These are phyloP conservation scores for Nemophila menziesii DNA, from an alignment of 257 asterid genomes.

Conservation along the genomic window DNA sequence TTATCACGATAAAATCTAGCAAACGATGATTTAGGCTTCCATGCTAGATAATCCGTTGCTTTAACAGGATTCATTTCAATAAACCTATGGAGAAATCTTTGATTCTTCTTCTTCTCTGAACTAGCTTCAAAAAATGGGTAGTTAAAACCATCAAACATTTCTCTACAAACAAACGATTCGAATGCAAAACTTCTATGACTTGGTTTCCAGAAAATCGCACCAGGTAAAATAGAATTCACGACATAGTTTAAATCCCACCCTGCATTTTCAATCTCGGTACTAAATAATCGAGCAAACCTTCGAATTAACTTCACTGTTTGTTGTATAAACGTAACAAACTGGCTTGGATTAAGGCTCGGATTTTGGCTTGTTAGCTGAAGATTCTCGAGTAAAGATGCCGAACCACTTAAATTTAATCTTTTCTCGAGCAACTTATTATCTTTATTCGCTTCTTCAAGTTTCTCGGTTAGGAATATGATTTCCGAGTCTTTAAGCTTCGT, in stretches of 20 bases:
- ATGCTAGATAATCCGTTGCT: slow-evolving; percentile 41
- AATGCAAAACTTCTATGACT: slow-evolving; percentile 50
- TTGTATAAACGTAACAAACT: slow-evolving; percentile 30
- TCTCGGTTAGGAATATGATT: slow-evolving; percentile 59
- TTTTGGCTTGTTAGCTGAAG: slow-evolving; percentile 27
- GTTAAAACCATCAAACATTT: slow-evolving; percentile 67
- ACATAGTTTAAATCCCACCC: slow-evolving; percentile 72
- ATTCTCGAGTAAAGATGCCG: slow-evolving; percentile 20
- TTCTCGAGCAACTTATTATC: slow-evolving; percentile 53
- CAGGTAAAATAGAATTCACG: slow-evolving; percentile 48
- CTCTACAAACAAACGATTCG: slow-evolving; percentile 58
- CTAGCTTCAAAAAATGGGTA: slow-evolving; percentile 25
- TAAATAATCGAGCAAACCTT: slow-evolving; percentile 45
- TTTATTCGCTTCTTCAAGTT: slow-evolving; percentile 36
- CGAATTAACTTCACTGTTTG: slow-evolving; percentile 47
- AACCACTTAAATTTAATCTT: slow-evolving; percentile 44
- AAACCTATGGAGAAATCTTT: slow-evolving; percentile 36
- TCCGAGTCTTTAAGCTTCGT: slow-evolving; percentile 75
- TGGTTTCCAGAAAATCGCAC: slow-evolving; percentile 32
- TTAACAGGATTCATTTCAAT: slow-evolving; percentile 40
- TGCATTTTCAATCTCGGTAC: slow-evolving; percentile 48
- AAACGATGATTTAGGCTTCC: slow-evolving; percentile 69
- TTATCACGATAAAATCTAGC: slow-evolving; percentile 47
- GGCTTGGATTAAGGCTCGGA: slow-evolving; percentile 39
- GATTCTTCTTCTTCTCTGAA: slow-evolving; percentile 14